Base-by-base conservation (phyloP, 148 eudicot genomes). In the Simmondsia chinensis region DNA sequence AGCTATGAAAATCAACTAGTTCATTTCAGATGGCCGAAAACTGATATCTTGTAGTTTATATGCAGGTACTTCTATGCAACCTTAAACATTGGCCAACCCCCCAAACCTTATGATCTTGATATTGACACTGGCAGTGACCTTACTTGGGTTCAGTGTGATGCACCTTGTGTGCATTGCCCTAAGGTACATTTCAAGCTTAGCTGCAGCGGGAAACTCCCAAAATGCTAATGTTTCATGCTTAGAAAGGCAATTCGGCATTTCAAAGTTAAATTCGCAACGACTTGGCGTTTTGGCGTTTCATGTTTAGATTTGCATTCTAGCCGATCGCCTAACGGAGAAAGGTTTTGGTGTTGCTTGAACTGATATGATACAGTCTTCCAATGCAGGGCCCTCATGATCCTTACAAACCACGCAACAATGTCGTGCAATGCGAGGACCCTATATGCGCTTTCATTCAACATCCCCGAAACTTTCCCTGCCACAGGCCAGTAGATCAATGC, bases 141-240 rank as follows among this genome's bases (percentile, higher is more conserved):
- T 46, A 76, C 94, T 14, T 87, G 96, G 96, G 80, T 87, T 15
- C 84, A 87, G 37, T 87, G 96, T 68, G 94, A 82, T 65, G 94
- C 87, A 39, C 96, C 96, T 43, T 87, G 96, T 42, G 44, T 46
- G 5, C 66, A 79, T 61, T 87, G 96, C 66, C 63, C 40, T 18
- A 72, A 72, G 81, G 96, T 82, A 73, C 19, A 28, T 21, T n/a
- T 50, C 31, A 18, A n/a, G n/a, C n/a, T n/a, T n/a, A n/a, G n/a
- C n/a, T n/a, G n/a, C n/a, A n/a, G n/a, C n/a, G n/a, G n/a, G n/a
- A n/a, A n/a, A n/a, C n/a, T n/a, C n/a, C n/a, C n/a, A n/a, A n/a
- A n/a, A n/a, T n/a, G n/a, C n/a, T n/a, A n/a, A n/a, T n/a, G n/a
- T n/a, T n/a, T n/a, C n/a, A n/a, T n/a, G n/a, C n/a, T n/a, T n/a